Evolutionary conservation across 805 yeast species (phyloP).

Genomic region (Nematodospora valgi): DNA sequence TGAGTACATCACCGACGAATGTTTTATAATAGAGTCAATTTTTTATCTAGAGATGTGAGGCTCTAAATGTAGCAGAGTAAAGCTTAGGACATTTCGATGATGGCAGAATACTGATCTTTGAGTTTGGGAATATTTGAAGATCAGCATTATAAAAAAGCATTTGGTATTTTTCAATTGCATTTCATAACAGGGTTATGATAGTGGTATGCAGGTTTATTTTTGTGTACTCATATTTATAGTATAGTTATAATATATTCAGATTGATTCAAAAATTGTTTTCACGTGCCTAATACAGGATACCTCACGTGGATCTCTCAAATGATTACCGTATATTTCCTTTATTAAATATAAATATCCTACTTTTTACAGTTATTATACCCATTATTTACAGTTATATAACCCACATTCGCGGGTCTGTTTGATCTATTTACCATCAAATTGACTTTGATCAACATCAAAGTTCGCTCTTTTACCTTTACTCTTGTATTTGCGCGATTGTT

Average conservation of each 20-base stretch:
- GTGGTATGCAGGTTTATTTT: constrained; percentile 1
- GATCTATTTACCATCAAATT: constrained; percentile 20
- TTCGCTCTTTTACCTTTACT: constrained; percentile 25
- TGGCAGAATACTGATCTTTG: not conserved
- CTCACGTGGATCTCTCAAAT: no score
- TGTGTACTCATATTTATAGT: constrained; percentile 1
- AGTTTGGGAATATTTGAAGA: no score
- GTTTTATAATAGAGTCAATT: not conserved
- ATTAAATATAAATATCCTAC: no score
- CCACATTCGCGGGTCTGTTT: not conserved
- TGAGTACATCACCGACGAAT: not conserved
- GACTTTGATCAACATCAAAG: constrained; percentile 16
- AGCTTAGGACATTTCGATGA: not conserved
- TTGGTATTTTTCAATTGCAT: no score
- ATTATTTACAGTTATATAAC: not conserved
- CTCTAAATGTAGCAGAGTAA: constrained; percentile 1
- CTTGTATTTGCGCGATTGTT: constrained; percentile 29
- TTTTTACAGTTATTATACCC: constrained; percentile 1
- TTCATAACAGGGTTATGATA: not conserved
- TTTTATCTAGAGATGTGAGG: not conserved
- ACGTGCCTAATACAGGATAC: no score
- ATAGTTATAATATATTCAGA: no score
- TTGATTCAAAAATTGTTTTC: no score
- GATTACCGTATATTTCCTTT: no score
- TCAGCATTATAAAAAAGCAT: no score